Evolutionary conservation across 441 rosid genomes (phyloP).

Genomic region (Heliophila coronopifolia): DNA sequence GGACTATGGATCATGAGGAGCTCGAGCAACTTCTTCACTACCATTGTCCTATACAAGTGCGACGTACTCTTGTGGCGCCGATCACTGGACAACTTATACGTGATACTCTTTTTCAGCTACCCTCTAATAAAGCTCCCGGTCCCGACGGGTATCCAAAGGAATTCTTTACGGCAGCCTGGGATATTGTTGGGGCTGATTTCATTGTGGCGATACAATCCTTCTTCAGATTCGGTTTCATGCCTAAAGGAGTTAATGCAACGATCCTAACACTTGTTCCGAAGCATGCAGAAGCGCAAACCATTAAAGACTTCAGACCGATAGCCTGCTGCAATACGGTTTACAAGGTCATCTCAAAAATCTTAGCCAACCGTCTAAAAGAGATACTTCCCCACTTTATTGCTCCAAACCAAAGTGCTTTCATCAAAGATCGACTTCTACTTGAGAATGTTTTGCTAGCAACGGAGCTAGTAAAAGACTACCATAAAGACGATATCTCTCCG

Average conservation of each 20-base stretch:
- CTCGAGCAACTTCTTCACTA: too few relatives aligned
- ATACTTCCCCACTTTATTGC: neutral
- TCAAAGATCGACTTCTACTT: neutral
- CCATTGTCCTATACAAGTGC: too few relatives aligned
- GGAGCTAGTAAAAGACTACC: neutral
- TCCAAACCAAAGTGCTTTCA: neutral
- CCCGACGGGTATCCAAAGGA: neutral
- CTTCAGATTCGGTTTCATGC: neutral
- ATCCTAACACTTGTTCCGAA: neutral
- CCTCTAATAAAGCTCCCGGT: neutral
- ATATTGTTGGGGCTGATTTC: neutral
- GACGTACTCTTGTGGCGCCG: neutral
- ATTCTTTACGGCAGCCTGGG: neutral
- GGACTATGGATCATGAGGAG: too few relatives aligned
- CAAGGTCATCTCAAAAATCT: neutral
- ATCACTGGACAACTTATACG: too few relatives aligned
- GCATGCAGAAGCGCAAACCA: neutral
- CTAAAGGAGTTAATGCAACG: neutral
- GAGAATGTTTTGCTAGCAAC: neutral
- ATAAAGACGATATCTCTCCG: neutral
- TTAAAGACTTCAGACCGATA: neutral
- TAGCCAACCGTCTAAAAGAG: neutral
- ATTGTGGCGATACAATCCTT: neutral
- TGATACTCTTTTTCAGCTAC: neutral
- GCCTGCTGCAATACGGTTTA: neutral